Evolutionary conservation across 768 basidiomycete genomes (phyloP).

Genomic region (Pisolithus sp.): DNA sequence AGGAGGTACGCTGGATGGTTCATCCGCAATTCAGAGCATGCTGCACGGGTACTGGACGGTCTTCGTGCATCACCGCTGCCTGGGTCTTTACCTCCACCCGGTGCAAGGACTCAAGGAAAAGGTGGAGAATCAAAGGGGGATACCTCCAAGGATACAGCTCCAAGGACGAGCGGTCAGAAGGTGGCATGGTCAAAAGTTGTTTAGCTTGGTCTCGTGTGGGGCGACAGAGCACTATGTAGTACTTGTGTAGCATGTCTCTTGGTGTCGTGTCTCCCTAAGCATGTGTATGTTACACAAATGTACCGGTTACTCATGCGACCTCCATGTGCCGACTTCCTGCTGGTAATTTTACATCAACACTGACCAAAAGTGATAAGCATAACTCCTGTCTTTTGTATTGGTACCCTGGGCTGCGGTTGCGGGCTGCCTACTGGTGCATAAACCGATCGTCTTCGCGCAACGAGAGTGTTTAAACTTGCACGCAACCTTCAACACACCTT

Average conservation of each 20-base stretch:
- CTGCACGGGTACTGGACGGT: conserved; percentile 80
- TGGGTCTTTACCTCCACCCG: not conserved
- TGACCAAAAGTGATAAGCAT: too few species aligned
- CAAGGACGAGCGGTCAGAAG: conserved; percentile 43
- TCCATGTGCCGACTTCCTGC: too few species aligned
- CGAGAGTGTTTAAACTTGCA: too few species aligned
- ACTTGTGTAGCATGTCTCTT: not conserved
- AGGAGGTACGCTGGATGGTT: conserved; percentile 96
- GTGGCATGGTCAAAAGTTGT: conserved; percentile 44
- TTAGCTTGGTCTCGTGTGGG: conserved; percentile 1
- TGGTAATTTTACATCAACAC: too few species aligned
- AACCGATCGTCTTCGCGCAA: too few species aligned
- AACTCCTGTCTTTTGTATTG: too few species aligned
- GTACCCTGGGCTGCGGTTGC: too few species aligned
- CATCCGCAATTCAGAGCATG: conserved; percentile 91
- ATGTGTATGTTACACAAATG: too few species aligned
- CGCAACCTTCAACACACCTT: too few species aligned
- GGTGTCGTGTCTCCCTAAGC: not conserved
- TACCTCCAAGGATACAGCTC: conserved; percentile 24
- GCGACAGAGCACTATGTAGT: not conserved
- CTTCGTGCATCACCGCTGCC: conserved; percentile 56
- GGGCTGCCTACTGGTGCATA: too few species aligned
- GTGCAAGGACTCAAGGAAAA: conserved; percentile 8
- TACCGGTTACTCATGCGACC: too few species aligned
- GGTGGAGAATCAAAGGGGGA: conserved; percentile 15